phyloP scores from a whole-genome alignment of 495 filamentous ascomycete genomes.

The Trichocladium uniseriatum region DNA sequence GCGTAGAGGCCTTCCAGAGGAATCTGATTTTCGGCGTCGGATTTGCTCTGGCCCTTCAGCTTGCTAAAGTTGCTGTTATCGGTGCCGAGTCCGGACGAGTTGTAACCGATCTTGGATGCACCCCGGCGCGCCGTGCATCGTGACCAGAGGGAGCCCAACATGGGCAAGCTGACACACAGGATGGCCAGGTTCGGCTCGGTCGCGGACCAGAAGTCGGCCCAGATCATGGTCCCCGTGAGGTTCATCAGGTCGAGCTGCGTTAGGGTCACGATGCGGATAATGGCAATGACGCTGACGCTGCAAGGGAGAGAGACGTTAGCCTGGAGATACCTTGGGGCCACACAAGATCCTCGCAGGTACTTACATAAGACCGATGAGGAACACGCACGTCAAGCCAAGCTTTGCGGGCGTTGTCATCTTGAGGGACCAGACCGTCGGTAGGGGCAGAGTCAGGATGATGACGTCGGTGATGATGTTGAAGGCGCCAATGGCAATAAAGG shows the following conservation, averaged over 20 bases:
- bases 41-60: not conserved
- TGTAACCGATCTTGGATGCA: conserved; percentile 12
- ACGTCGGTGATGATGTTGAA: conserved; percentile 25
- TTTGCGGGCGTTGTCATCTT: conserved; percentile 17
- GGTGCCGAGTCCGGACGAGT: conserved; percentile 6
- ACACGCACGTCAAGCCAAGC: conserved; percentile 20
- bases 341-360: not conserved
- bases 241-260: conserved; percentile 12
- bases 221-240: conserved; percentile 21
- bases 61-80: conserved; percentile 10
- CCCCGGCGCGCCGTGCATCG: conserved; percentile 9
- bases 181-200: conserved; percentile 26
- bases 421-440: conserved; percentile 16
- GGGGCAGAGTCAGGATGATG: conserved; percentile 19
- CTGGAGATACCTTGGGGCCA: not conserved
- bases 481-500: conserved; percentile 19
- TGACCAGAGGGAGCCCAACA: conserved; percentile 14
- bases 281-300: conserved; percentile 19
- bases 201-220: conserved; percentile 25
- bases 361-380: conserved; percentile 21
- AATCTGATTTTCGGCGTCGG: not conserved
- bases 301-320: not conserved
- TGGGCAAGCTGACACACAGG: conserved; percentile 27
- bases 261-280: conserved; percentile 25
- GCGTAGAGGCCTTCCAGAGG: conserved; percentile 13